Evolutionary conservation across 2,329 filamentous ascomycete species (phyloP).

Genomic region (Neurospora sp.): DNA sequence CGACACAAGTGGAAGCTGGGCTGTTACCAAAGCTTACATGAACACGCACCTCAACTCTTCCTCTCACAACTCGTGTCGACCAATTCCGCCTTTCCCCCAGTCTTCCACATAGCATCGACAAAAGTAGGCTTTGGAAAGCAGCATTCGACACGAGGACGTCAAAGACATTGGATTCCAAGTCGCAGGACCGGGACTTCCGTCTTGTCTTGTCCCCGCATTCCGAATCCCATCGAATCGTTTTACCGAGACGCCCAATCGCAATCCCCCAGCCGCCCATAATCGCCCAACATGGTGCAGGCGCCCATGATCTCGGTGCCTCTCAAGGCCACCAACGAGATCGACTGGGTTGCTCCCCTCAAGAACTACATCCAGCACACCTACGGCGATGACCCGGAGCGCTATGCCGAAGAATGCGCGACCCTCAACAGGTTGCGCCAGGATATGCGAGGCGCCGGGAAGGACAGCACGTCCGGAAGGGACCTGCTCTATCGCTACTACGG

Average conservation of each 20-base stretch:
- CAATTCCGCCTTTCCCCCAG: background rate
- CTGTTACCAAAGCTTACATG: background rate
- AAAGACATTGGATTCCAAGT: background rate
- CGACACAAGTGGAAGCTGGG: background rate
- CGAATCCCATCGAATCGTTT: background rate
- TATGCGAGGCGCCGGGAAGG: constrained; percentile 94
- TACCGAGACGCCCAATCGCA: background rate
- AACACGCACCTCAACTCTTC: background rate
- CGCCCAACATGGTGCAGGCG: constrained; percentile 60
- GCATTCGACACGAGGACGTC: background rate
- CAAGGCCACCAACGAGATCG: constrained; percentile 93
- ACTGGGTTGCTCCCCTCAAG: constrained; percentile 91
- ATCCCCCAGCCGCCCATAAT: background rate
- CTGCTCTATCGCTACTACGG: constrained; percentile 96
- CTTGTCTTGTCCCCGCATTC: background rate
- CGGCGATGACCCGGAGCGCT: constrained; percentile 92
- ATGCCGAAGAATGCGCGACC: constrained; percentile 88
- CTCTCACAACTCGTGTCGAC: background rate
- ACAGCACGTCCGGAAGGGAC: constrained; percentile 88
- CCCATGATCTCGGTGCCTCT: constrained; percentile 94
- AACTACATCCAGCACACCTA: constrained; percentile 88
- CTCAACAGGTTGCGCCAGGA: constrained; percentile 94
- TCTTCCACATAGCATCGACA: background rate
- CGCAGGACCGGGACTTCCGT: background rate
- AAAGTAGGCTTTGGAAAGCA: background rate